A percentile compares a stretch with the other conserved stretches of the same genome.
These are phyloP conservation scores for Lentinula edodes DNA, from an alignment of 768 basidiomycete genomes.

Conservation along the genomic window DNA sequence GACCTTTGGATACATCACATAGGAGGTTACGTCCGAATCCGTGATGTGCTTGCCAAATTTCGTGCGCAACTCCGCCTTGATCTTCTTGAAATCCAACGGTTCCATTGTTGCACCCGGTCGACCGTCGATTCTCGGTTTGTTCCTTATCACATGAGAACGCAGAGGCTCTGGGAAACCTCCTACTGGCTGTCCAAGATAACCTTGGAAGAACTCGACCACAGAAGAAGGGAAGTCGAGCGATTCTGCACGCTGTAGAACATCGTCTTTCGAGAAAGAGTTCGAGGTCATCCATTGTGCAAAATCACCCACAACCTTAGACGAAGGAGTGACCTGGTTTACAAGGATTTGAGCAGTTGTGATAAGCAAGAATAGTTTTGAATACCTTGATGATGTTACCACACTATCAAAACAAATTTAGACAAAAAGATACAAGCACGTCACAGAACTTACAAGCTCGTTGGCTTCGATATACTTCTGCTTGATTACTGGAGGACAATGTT, in stretches of 20 bases:
- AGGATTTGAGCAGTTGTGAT: neutral
- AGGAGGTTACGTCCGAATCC: slow-evolving; percentile 88
- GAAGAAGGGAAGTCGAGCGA: slow-evolving; percentile 96
- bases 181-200: slow-evolving; percentile 95
- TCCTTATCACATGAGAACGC: slow-evolving; percentile 85
- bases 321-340: slow-evolving; percentile 76
- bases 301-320: slow-evolving; percentile 98
- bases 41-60: slow-evolving; percentile 96
- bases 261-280: slow-evolving; percentile 81
- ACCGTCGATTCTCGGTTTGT: slow-evolving; percentile 89
- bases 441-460: slow-evolving; percentile 73
- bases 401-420: slow-evolving; percentile 27
- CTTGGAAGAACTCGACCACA: slow-evolving; percentile 98
- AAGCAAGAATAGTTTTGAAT: neutral
- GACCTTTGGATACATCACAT: slow-evolving; percentile 98
- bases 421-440: slow-evolving; percentile 8
- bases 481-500: slow-evolving; percentile 53
- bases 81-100: slow-evolving; percentile 93
- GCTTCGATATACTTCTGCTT: slow-evolving; percentile 99
- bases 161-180: slow-evolving; percentile 99
- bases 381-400: slow-evolving; percentile 98
- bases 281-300: slow-evolving; percentile 99
- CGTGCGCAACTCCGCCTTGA: slow-evolving; percentile 86
- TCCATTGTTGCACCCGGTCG: slow-evolving; percentile 87
- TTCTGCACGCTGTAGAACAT: slow-evolving; percentile 83